Conservation (phyloP, 1,139 yeast genomes). For the Blastobotrys buckinghamii region DNA sequence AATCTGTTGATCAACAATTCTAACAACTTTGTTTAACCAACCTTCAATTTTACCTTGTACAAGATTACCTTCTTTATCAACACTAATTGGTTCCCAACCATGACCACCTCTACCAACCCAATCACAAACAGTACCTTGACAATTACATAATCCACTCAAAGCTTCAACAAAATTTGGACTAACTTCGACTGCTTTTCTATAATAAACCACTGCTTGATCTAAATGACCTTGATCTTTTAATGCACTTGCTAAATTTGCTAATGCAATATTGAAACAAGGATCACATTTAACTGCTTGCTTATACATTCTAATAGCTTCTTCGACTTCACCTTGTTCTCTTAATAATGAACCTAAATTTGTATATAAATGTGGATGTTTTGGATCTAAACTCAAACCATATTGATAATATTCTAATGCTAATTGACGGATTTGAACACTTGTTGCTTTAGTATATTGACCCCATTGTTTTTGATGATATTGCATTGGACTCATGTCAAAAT, state of each 20-base stretch:
- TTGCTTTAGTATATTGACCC: not conserved
- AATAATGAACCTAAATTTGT: conserved; percentile 33
- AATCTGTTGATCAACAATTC: conserved; percentile 27
- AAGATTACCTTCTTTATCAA: conserved; percentile 25
- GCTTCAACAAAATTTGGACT: conserved; percentile 33
- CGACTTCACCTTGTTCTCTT: conserved; percentile 30
- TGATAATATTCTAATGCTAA: conserved; percentile 31
- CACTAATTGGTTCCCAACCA: conserved; percentile 30
- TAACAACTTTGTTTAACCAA: conserved; percentile 27
- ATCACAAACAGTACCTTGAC: conserved; percentile 31
- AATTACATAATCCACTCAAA: conserved; percentile 31
- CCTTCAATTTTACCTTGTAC: conserved; percentile 24
- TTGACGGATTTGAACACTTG: conserved; percentile 15
- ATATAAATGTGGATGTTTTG: conserved; percentile 32
- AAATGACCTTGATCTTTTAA: conserved; percentile 32
- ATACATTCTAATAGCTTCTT: conserved; percentile 32
- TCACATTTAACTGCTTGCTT: conserved; percentile 31
- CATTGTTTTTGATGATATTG: not conserved
- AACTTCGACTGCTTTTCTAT: conserved; percentile 28
- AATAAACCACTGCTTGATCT: conserved; percentile 30
- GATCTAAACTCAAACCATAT: conserved; percentile 31
- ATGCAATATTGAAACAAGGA: conserved; percentile 31
- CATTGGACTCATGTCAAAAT: not conserved
- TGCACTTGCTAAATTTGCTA: conserved; percentile 33
- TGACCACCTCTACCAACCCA: conserved; percentile 32